phyloP scores from a whole-genome alignment of 805 yeast species.

The Myxozyma vanderwaltii region DNA sequence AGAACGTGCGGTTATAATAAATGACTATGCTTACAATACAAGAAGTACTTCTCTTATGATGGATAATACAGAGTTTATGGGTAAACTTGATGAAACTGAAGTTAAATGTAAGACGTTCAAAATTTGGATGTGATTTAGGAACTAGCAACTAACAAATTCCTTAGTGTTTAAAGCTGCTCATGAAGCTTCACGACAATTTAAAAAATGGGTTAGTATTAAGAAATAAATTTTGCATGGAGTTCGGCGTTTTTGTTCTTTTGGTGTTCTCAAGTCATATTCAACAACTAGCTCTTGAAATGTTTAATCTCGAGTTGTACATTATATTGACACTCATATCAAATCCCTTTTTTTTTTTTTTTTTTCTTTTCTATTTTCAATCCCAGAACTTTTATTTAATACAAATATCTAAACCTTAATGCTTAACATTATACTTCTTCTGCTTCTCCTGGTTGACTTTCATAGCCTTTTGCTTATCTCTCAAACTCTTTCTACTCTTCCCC shows the following conservation, averaged over 20 bases:
- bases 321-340: not conserved
- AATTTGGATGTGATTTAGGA: not conserved
- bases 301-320: no score
- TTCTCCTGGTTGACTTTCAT: conserved; percentile 82
- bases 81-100: conserved; percentile 77
- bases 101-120: conserved; percentile 43
- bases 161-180: conserved; percentile 29
- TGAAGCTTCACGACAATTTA: conserved; percentile 27
- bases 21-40: conserved; percentile 66
- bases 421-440: conserved; percentile 65
- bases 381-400: not conserved
- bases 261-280: not conserved
- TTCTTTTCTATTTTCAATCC: no score
- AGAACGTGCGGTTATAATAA: conserved; percentile 68
- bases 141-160: not conserved
- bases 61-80: conserved; percentile 57
- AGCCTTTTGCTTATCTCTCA: conserved; percentile 86
- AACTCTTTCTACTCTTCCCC: conserved; percentile 87
- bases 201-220: conserved; percentile 28
- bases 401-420: conserved; percentile 5
- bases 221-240: conserved; percentile 4
- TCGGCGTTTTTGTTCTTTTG: not conserved
- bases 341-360: no score
- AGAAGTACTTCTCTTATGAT: conserved; percentile 42
- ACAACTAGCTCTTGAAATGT: no score